phyloP scores from a whole-genome alignment of 148 eudicot genomes.

The Euryodendron excelsum region DNA sequence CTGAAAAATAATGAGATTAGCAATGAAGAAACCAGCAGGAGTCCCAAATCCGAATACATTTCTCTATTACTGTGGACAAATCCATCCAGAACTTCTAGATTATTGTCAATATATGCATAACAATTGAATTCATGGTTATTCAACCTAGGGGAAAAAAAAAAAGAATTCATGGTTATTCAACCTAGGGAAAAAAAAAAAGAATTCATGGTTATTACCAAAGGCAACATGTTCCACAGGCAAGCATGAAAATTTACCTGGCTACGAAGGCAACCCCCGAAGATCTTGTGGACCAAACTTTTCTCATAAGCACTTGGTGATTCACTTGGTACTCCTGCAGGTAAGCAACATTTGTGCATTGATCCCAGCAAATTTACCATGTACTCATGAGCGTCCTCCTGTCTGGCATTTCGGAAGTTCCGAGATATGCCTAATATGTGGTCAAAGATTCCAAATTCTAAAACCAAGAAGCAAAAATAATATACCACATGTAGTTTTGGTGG shows the following conservation, averaged over 20 bases:
- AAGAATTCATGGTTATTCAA: no score
- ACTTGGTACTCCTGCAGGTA: constrained; percentile 81
- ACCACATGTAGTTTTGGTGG: background rate
- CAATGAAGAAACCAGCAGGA: background rate
- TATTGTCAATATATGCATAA: background rate
- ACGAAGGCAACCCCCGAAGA: constrained; percentile 89
- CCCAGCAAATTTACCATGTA: constrained; percentile 93
- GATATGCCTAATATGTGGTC: constrained; percentile 70
- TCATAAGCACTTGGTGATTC: constrained; percentile 93
- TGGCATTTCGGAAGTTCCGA: constrained; percentile 67
- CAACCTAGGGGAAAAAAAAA: no score
- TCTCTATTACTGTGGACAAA: background rate
- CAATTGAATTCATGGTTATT: background rate
- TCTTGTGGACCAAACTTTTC: constrained; percentile 87
- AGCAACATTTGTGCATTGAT: constrained; percentile 94
- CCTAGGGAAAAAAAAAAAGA: no score
- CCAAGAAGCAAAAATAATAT: background rate
- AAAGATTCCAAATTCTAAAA: constrained; percentile 40
- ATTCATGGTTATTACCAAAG: background rate
- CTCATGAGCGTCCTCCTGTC: constrained; percentile 99
- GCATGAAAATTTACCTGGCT: constrained; percentile 58
- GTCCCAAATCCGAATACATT: background rate
- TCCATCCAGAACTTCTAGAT: background rate
- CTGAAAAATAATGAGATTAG: constrained; percentile 33
- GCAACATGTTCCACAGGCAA: background rate